Percentiles rank a stretch among this genome's conserved stretches.
Evolutionary conservation across 1,139 yeast genomes (phyloP).

Genomic region (Kluyveromyces sp.): DNA sequence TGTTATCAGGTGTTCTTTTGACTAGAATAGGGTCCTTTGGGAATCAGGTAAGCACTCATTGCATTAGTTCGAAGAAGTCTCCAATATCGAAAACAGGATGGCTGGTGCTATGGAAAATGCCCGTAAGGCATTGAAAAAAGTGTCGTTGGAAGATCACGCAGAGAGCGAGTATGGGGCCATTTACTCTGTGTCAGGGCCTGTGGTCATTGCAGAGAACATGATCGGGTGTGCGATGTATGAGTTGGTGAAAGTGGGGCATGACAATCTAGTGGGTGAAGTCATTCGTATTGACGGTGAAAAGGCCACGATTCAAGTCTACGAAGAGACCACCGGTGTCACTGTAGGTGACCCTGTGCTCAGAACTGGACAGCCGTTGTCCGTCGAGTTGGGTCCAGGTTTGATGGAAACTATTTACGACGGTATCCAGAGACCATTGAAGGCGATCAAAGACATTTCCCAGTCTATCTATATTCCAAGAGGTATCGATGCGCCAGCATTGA

Average conservation of each 20-base stretch:
- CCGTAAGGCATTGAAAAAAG: constrained; percentile 84
- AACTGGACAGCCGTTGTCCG: constrained; percentile 96
- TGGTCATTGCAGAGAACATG: constrained; percentile 95
- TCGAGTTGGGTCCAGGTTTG: constrained; percentile 97
- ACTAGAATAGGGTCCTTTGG: not conserved
- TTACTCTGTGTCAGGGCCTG: constrained; percentile 96
- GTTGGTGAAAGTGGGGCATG: constrained; percentile 94
- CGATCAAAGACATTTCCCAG: constrained; percentile 77
- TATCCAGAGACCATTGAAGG: constrained; percentile 95
- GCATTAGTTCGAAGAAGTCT: too few species aligned
- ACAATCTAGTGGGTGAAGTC: constrained; percentile 93
- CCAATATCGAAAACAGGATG: constrained; percentile 33
- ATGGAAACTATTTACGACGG: constrained; percentile 99
- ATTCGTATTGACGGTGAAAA: constrained; percentile 94
- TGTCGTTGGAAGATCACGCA: constrained; percentile 66
- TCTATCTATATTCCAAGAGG: constrained; percentile 98
- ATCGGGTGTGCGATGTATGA: constrained; percentile 99
- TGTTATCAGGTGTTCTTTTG: too few species aligned
- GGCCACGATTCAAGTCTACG: constrained; percentile 97
- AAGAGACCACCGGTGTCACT: constrained; percentile 98
- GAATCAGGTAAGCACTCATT: too few species aligned
- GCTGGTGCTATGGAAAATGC: constrained; percentile 98
- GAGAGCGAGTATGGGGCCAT: constrained; percentile 83
- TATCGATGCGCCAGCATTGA: constrained; percentile 89
- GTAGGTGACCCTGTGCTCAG: constrained; percentile 98